These are phyloP conservation scores for Boletus rubescentipes DNA, from an alignment of 768 basidiomycete genomes.

Conservation along the genomic window DNA sequence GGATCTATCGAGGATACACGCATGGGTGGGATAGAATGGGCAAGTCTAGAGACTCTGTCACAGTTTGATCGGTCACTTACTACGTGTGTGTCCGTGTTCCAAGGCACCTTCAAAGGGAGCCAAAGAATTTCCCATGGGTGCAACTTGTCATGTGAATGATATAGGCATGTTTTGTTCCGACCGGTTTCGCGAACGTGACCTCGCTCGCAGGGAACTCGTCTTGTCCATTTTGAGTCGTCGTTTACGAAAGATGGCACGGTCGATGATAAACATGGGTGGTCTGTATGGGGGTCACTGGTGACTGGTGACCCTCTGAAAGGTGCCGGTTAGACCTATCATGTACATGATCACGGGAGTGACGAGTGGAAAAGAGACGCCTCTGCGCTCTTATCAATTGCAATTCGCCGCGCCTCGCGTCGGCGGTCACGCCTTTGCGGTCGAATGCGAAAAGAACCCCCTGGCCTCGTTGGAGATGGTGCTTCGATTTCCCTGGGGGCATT, in stretches of 20 bases:
- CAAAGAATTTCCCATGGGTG: background rate
- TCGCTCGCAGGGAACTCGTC: no score
- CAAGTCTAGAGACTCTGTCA: background rate
- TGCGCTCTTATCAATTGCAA: background rate
- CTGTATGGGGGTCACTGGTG: no score
- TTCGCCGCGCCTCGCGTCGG: slow-evolving; percentile 9
- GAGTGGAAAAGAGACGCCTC: background rate
- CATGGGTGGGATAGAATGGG: background rate
- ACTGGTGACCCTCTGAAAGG: background rate
- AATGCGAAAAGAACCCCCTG: background rate
- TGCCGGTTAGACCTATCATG: background rate
- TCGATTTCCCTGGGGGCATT: slow-evolving; percentile 12
- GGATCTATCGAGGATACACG: slow-evolving; percentile 13
- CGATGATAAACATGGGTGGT: no score
- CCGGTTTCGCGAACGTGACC: no score
- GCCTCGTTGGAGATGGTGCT: slow-evolving; percentile 17
- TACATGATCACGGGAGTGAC: background rate
- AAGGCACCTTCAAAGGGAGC: background rate
- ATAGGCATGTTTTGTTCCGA: no score
- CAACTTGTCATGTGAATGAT: background rate
- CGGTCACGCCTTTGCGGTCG: background rate
- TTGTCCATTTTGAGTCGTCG: no score
- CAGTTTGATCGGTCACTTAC: background rate
- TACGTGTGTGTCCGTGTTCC: background rate
- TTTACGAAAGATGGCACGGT: no score